Base-by-base conservation (phyloP, 2,329 filamentous ascomycete species). In the Fonsecaea erecta region DNA sequence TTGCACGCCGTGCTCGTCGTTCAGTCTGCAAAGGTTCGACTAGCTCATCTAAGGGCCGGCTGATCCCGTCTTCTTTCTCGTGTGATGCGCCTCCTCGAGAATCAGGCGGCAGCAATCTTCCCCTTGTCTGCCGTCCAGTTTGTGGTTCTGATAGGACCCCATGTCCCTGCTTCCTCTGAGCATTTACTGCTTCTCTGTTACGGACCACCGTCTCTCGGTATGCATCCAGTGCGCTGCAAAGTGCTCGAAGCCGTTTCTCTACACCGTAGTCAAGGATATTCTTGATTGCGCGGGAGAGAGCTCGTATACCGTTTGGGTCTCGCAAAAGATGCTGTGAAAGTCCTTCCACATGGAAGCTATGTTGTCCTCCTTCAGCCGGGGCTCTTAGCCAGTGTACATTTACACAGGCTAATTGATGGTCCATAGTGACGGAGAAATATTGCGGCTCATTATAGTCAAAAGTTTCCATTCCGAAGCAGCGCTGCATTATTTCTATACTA, bases 301-400 rank as follows among this genome's bases (percentile, higher is more conserved):
- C 62, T 66, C 62, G 64, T n/a, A 70, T 54, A 30, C 55, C 54
- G 26, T 63, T 54, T 28, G 28, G 12, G 30, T 70, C 62, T 0
- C 46, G 16, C 28, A 70, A 46, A 28, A 61, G 28, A 61, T 70
- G 43, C 28, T 46, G 6, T 52, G 66, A 57, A 12, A 68, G 26
- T 16, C 28, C 52, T 43, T 64, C 40, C 7, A 67, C 55, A 54
- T 70, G 66, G 30, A 70, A 70, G 11, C 59, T 67, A 24, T 56
- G 52, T 58, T 67, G 62, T 18, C 46, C 57, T 43, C 60, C 68
- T 21, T 67, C 61, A 28, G 54, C 59, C 8, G 6, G 51, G 40
- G 55, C 60, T 30, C 43, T 60, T 26, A 70, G 48, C 68, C 68
- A 70, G 43, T 70, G 66, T 35, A 68, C 64, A 51, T 70, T 62